Evolutionary conservation across 129 eudicot genomes (phyloP).

Genomic region (Calendula officinalis): DNA sequence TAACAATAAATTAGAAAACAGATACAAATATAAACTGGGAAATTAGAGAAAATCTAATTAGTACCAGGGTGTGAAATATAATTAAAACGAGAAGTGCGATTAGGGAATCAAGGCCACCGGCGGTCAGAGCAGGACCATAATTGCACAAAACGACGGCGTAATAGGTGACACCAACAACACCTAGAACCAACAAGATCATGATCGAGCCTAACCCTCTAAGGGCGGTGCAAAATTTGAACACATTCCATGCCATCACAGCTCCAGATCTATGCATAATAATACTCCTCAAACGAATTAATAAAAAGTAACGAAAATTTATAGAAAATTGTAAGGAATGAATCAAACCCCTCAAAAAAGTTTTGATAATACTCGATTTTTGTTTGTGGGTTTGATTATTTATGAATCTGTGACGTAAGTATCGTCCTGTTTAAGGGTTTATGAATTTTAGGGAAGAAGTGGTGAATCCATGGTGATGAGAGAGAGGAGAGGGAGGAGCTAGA

Average conservation of each 20-base stretch:
- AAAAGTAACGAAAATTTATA: neutral
- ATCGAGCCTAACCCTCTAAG: constrained; percentile 84
- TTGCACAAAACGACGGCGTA: constrained; percentile 87
- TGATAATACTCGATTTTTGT: neutral
- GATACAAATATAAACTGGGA: constrained; percentile 6
- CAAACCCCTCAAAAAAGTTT: constrained; percentile 20
- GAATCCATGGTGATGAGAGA: constrained; percentile 39
- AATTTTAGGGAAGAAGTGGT: constrained; percentile 29
- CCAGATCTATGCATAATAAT: constrained; percentile 90
- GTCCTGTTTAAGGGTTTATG: constrained; percentile 39
- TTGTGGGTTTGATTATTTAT: constrained; percentile 24
- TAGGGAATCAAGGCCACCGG: constrained; percentile 75
- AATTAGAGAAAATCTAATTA: neutral
- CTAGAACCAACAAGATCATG: constrained; percentile 93
- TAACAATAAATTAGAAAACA: constrained; percentile 1
- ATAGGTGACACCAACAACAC: constrained; percentile 88
- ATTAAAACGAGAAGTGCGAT: constrained; percentile 57
- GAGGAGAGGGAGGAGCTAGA: constrained; percentile 25
- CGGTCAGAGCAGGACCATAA: constrained; percentile 67
- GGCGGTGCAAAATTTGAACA: constrained; percentile 95
- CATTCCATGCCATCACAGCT: constrained; percentile 98
- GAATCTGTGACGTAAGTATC: constrained; percentile 27
- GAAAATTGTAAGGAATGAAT: neutral
- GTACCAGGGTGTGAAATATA: constrained; percentile 70
- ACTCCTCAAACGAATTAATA: neutral